These are phyloP conservation scores for Phaseolus lunatus DNA, from an alignment of 306 rosid species.

Conservation along the genomic window DNA sequence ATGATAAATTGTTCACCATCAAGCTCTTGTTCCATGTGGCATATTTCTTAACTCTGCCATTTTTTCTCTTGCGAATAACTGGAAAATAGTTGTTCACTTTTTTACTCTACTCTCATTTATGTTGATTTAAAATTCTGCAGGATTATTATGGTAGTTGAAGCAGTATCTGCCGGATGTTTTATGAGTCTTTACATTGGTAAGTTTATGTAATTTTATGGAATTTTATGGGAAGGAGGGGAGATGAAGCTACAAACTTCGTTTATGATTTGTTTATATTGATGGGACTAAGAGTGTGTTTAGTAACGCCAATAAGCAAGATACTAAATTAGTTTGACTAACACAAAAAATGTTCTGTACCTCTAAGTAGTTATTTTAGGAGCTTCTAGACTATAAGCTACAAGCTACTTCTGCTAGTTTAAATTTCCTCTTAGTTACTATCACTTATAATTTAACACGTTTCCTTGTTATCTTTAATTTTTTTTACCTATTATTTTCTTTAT, in stretches of 20 bases:
- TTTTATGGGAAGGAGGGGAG: neutral
- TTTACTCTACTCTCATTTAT: constrained; percentile 30
- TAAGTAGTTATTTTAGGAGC: too few species aligned
- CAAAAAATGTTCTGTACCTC: too few species aligned
- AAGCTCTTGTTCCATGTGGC: constrained; percentile 23
- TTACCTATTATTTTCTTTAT: too few species aligned
- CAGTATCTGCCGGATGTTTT: constrained; percentile 83
- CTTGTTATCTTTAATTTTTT: too few species aligned
- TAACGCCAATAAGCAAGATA: too few species aligned
- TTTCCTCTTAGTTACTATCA: too few species aligned
- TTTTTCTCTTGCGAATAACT: constrained; percentile 6
- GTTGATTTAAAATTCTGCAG: constrained; percentile 61
- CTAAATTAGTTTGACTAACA: too few species aligned
- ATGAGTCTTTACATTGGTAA: constrained; percentile 85
- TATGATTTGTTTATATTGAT: constrained; percentile 3
- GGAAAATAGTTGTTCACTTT: constrained; percentile 18
- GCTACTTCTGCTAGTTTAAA: too few species aligned
- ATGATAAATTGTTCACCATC: constrained; percentile 19
- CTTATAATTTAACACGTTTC: too few species aligned
- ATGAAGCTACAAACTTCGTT: constrained; percentile 27
- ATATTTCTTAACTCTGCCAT: constrained; percentile 18
- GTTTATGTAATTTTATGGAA: constrained; percentile 7
- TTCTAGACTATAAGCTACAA: too few species aligned
- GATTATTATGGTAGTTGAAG: constrained; percentile 90
- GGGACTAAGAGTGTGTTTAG: neutral